Percentiles rank a stretch among this genome's conserved stretches.
These are phyloP conservation scores for Mortierella alpina DNA, from an alignment of 192 early-diverging fungal genomes.

Conservation along the genomic window DNA sequence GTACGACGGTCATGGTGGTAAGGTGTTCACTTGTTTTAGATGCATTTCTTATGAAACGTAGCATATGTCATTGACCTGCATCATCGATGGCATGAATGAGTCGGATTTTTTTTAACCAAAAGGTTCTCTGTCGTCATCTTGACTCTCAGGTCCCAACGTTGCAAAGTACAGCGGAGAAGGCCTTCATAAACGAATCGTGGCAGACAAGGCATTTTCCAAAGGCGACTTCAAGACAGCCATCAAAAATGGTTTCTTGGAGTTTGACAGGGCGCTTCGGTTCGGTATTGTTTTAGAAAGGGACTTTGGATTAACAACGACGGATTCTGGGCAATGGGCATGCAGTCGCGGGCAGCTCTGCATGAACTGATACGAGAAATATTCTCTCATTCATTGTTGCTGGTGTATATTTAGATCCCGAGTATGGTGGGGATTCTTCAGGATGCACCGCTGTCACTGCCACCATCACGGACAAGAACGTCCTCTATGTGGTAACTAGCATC, in stretches of 20 bases:
- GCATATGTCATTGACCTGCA: not conserved
- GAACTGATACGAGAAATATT: not conserved
- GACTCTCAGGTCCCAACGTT: conserved; percentile 68
- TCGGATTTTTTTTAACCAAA: not conserved
- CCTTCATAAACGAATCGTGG: conserved; percentile 79
- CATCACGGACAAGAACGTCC: conserved; percentile 82
- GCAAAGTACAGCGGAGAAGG: conserved; percentile 86
- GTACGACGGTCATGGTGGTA: conserved; percentile 95
- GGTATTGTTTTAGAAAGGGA: conserved; percentile 57
- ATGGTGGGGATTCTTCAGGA: conserved; percentile 87
- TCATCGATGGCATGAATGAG: not conserved
- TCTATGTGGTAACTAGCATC: conserved; percentile 71
- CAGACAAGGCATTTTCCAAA: conserved; percentile 70
- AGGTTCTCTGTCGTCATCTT: not conserved
- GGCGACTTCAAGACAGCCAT: conserved; percentile 82
- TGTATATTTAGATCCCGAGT: conserved; percentile 71
- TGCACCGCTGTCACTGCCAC: conserved; percentile 95
- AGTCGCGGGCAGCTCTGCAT: not conserved
- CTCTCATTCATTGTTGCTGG: not conserved
- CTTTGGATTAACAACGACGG: not conserved
- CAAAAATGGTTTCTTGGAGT: conserved; percentile 83
- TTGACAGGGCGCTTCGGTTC: conserved; percentile 80
- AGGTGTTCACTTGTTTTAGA: conserved; percentile 9
- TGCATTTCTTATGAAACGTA: not conserved
- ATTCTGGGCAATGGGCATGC: not conserved